Evolutionary conservation across 805 yeast species (phyloP), one percentile per base, ranked within the genome.

Genomic region (Vanderwaltozyma tropicalis): DNA sequence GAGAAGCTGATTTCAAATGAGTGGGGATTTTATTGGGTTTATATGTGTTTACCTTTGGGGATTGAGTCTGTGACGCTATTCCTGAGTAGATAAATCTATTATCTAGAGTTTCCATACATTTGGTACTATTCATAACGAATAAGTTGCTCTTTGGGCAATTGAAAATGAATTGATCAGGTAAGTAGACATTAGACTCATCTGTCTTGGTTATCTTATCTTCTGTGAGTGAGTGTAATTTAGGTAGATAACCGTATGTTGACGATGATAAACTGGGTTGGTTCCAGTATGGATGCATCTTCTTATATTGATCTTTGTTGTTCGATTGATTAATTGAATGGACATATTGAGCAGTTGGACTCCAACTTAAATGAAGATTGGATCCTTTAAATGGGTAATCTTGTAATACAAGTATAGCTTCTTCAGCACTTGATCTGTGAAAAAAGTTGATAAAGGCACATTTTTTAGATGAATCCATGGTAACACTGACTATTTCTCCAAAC

Each of bases 391-490:
- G 85, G 55, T 77, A 84, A 9, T 95, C 95, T 61, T 87, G 95
- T 94, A 87, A 81, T 45, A 79, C 81, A 26, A 74, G 68, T 44
- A 87, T 82, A 10, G 96, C 94, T 38, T 70, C 70, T 60, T 88
- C 96, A 1, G 96, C 96, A 47, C 84, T 77, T 31, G 76, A 75
- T 40, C 95, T 68, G 37, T 79, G 74, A 29, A 76, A 73, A 56
- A 73, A 87, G 59, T 84, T 94, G 38, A 87, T 86, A 62, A 88
- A 86, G 1, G 95, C 95, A 62, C 95, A 85, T 43, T 82, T 83
- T 46, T 63, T 66, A 24, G 63, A 89, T 5, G 77, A 72, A 5
- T 94, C 94, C 37, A 82, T 78, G 54, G 81, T 81, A 34, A 80
- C 83, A 50, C 81, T 84, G 18, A 78, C 78, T 43, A 84, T 80